These are phyloP conservation scores for Citrus reticulata DNA, from an alignment of 345 rosid species.

Conservation along the genomic window DNA sequence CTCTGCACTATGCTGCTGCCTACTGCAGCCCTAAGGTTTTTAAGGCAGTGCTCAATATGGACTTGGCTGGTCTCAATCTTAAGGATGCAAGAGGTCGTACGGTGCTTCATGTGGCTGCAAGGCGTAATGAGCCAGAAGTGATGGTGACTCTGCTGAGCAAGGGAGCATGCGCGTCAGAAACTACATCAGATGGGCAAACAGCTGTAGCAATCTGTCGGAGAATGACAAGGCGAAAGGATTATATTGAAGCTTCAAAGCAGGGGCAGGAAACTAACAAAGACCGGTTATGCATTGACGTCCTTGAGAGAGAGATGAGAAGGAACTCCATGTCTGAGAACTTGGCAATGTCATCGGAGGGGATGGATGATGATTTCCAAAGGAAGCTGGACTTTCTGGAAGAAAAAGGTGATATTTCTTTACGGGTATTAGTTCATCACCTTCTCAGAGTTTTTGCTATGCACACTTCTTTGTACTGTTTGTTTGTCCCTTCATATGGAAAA, in stretches of 20 bases:
- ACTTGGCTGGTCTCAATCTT: conserved; percentile 23
- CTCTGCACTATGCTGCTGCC: conserved; percentile 55
- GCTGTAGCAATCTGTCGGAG: conserved; percentile 37
- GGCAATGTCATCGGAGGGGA: too few relatives aligned
- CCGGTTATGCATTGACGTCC: conserved; percentile 37
- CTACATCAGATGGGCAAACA: conserved; percentile 36
- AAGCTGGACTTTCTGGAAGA: too few relatives aligned
- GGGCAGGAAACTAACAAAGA: conserved; percentile 38
- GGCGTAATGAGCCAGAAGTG: conserved; percentile 32
- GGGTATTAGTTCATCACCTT: too few relatives aligned
- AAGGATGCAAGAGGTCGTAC: conserved; percentile 33
- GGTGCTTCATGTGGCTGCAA: conserved; percentile 48
- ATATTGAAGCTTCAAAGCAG: conserved; percentile 19
- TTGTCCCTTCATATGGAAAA: too few relatives aligned
- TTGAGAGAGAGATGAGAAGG: conserved; percentile 28
- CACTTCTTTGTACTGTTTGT: too few relatives aligned
- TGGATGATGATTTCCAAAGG: too few relatives aligned
- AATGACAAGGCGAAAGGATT: conserved; percentile 39
- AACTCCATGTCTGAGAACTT: conserved; percentile 10
- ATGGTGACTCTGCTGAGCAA: conserved; percentile 28
- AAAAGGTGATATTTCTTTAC: too few relatives aligned
- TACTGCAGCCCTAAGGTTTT: conserved; percentile 41
- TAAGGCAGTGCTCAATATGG: conserved; percentile 30
- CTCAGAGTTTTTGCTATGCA: too few relatives aligned
- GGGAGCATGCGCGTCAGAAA: conserved; percentile 31